phyloP scores from a whole-genome alignment of 345 rosid species.

The Ricinus communis region DNA sequence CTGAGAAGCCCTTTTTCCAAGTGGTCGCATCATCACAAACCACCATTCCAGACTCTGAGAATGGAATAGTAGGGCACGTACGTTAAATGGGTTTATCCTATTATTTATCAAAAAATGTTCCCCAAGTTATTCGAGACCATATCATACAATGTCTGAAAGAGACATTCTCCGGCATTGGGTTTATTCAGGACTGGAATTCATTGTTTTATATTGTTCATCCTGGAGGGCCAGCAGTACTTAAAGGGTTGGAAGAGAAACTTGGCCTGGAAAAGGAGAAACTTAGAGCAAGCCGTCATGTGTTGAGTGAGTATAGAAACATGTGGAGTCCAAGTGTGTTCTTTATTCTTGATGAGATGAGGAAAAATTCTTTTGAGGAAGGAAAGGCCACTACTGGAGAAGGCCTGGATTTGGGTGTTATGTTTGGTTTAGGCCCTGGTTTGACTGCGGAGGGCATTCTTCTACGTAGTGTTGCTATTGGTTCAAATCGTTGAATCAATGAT shows the following conservation, averaged over 20 bases:
- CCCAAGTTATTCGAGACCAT: conserved; percentile 62
- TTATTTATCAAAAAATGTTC: conserved; percentile 57
- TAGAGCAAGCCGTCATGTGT: conserved; percentile 53
- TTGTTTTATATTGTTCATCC: conserved; percentile 50
- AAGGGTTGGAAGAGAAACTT: conserved; percentile 52
- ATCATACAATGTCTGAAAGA: conserved; percentile 55
- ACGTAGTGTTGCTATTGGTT: conserved; percentile 40
- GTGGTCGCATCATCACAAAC: conserved; percentile 64
- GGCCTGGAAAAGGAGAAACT: conserved; percentile 53
- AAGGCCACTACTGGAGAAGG: conserved; percentile 65
- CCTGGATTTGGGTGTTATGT: conserved; percentile 70
- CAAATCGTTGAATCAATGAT: neutral
- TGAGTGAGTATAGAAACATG: conserved; percentile 74
- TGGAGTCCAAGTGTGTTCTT: conserved; percentile 72
- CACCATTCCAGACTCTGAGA: conserved; percentile 65
- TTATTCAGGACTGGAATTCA: conserved; percentile 24
- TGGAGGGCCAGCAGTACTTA: conserved; percentile 65
- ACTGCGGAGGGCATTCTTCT: conserved; percentile 67
- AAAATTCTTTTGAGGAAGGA: conserved; percentile 47
- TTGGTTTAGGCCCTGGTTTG: conserved; percentile 80
- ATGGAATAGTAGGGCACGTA: conserved; percentile 59
- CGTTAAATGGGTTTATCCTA: conserved; percentile 68
- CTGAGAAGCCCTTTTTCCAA: conserved; percentile 57
- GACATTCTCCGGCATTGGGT: conserved; percentile 60
- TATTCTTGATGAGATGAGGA: conserved; percentile 74